phyloP scores from a whole-genome alignment of 75 land plant genomes.

The Selaginella tamariscina region DNA sequence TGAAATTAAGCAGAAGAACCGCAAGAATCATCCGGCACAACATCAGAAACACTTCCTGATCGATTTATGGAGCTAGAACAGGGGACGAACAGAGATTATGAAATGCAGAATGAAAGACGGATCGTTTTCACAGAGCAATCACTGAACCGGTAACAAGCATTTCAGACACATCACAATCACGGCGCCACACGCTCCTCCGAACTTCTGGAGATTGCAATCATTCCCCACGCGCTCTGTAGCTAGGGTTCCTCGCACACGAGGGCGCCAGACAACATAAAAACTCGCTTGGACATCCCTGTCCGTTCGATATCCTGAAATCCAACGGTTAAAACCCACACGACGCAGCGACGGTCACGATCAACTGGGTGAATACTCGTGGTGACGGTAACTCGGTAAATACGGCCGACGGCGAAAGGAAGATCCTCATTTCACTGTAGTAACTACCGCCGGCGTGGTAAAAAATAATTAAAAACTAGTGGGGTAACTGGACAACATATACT shows the following conservation, averaged over 20 bases:
- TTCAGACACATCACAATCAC: background rate
- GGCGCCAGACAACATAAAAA: constrained; percentile 3
- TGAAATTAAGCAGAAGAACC: too few relatives aligned
- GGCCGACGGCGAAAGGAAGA: background rate
- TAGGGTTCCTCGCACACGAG: background rate
- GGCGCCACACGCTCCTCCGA: constrained; percentile 1
- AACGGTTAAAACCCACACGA: background rate
- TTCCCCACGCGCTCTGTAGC: background rate
- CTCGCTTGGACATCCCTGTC: background rate
- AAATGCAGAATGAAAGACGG: background rate
- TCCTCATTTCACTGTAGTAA: background rate
- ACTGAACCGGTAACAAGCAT: background rate
- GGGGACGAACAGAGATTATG: too few relatives aligned
- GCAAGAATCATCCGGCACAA: too few relatives aligned
- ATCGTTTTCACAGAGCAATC: background rate
- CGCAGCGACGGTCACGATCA: background rate
- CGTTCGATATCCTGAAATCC: background rate
- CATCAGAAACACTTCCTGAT: too few relatives aligned
- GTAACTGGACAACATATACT: too few relatives aligned
- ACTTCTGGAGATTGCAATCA: too few relatives aligned
- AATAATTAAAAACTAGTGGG: too few relatives aligned
- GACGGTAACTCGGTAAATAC: background rate
- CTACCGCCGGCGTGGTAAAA: constrained; percentile 1
- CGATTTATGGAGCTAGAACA: too few relatives aligned
- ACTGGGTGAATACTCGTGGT: background rate